Evolutionary conservation across 371 early-diverging fungal genomes (phyloP), one percentile per base, ranked within the genome.

Genomic region (Nematocida minor): DNA sequence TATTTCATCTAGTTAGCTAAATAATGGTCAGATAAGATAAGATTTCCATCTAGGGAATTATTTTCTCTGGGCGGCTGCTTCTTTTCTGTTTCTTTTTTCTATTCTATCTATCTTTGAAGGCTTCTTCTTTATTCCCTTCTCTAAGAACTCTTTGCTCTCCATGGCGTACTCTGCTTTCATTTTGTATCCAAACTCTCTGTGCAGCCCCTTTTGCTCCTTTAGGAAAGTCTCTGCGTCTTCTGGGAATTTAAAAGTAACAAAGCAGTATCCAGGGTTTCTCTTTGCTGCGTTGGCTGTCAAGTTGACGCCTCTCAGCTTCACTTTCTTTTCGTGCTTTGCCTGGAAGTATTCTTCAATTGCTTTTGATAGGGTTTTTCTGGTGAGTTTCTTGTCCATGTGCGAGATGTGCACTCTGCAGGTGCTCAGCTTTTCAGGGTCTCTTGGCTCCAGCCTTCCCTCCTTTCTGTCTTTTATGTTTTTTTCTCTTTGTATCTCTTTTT

Each of bases 261-360:
- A 83, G 22, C 81, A 84, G 44, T 81, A 84, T 49, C 84, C 84
- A 14, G 62, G 80, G 55, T 84, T 84, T 53, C 57, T 82, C 25
- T 79, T 82, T 27, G 67, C 55, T 16, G 34, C 46, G 25, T 80
- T 70, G 14, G 54, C 49, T 40, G 74, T 47, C 6, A 81, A 42
- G 36, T 71, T 60, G 29, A 84, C 70, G 7, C 77, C 77, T 74
- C 77, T 64, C 4, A 74, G 66, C 63, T 64, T 74, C 20, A 74
- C 0, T 53, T 74, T 74, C 31, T 74, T 74, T 16, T 80, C 79
- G 47, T 67, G 69, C 20, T 69, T 54, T 48, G 66, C 77, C 29
- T 63, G 54, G 51, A 69, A 80, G 40, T 41, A 48, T 14, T 69
- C 55, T 34, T 81, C 78, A 25, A 84, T 47, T 25, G 63, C 69